Conservation (phyloP, 179 eudicot species). For the Actinidia arguta region DNA sequence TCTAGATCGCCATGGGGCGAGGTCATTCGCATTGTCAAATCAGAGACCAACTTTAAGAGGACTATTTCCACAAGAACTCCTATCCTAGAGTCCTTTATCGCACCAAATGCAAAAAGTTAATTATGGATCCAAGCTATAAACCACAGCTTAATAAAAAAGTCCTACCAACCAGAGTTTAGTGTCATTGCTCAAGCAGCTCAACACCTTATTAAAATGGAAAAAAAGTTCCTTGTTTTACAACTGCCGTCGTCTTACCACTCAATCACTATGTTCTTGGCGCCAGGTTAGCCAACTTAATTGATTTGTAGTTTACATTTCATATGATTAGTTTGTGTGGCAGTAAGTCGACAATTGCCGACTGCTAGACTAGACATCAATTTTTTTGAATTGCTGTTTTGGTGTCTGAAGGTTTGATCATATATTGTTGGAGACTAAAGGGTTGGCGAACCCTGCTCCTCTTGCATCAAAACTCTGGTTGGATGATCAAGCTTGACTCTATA, state of each 20-base stretch:
- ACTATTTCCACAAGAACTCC: too few relatives aligned
- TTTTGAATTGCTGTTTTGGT: slow-evolving; percentile 23
- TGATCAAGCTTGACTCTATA: slow-evolving; percentile 95
- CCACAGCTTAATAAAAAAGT: too few relatives aligned
- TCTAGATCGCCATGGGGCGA: too few relatives aligned
- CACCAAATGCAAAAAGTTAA: too few relatives aligned
- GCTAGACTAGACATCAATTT: background rate
- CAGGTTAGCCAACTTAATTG: background rate
- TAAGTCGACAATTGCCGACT: background rate
- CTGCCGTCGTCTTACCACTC: background rate
- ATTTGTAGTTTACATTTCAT: background rate
- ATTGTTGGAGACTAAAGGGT: slow-evolving; percentile 94
- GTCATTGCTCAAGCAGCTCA: too few relatives aligned
- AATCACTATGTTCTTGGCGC: background rate
- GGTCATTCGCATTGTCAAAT: too few relatives aligned
- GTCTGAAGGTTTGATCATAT: slow-evolving; percentile 85
- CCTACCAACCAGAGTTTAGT: too few relatives aligned
- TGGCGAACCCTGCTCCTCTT: slow-evolving; percentile 98
- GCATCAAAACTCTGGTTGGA: slow-evolving; percentile 99
- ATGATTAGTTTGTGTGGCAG: background rate
- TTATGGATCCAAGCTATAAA: too few relatives aligned
- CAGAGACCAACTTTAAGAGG: too few relatives aligned
- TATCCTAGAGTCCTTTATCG: too few relatives aligned
- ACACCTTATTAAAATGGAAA: background rate
- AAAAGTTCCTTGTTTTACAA: background rate